phyloP scores from a whole-genome alignment of 805 yeast species.

The Starmerella vaccinii region DNA sequence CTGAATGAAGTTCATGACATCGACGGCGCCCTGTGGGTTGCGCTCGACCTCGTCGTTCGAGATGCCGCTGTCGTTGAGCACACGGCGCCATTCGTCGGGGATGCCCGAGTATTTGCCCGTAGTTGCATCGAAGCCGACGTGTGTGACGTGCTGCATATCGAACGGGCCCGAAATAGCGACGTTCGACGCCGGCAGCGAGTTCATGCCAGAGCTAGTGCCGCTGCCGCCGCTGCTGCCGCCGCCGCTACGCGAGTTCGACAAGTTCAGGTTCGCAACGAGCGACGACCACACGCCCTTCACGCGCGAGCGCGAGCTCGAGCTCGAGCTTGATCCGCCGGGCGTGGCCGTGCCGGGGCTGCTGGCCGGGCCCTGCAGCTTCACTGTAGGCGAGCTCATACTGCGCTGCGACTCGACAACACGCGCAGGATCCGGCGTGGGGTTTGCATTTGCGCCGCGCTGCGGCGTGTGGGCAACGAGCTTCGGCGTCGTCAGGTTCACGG shows the following conservation, averaged over 20 bases:
- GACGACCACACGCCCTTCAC: conserved; percentile 19
- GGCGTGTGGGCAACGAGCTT: conserved; percentile 2
- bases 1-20: conserved; percentile 69
- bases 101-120: conserved; percentile 85
- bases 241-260: conserved; percentile 3
- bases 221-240: too few species aligned
- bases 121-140: conserved; percentile 77
- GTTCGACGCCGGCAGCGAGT: conserved; percentile 5
- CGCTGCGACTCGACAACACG: conserved; percentile 6
- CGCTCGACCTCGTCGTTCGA: conserved; percentile 77
- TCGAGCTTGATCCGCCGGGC: too few species aligned
- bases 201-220: not conserved
- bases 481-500: conserved; percentile 2
- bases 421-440: too few species aligned
- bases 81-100: conserved; percentile 85
- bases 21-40: conserved; percentile 90
- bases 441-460: not conserved
- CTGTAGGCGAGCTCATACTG: conserved; percentile 6
- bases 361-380: conserved; percentile 1
- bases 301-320: not conserved
- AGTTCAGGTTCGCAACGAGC: conserved; percentile 13
- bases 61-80: conserved; percentile 78
- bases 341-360: not conserved
- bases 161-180: conserved; percentile 71
- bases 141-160: conserved; percentile 85